Conservation (phyloP, 306 rosid genomes). For the Corylus heterophylla region DNA sequence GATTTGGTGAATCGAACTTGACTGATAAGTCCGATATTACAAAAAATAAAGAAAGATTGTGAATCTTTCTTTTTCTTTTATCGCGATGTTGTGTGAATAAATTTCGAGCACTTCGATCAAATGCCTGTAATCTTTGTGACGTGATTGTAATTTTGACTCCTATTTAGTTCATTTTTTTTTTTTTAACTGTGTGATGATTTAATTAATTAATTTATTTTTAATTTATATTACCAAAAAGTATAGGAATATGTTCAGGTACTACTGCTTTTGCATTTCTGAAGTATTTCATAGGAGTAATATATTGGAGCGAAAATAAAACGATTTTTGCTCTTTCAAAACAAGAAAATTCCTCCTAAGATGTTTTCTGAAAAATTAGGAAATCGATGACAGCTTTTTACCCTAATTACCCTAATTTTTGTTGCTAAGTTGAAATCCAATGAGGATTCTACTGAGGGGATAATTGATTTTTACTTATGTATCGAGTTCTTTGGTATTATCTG, state of each 20-base stretch:
- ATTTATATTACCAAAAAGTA: too few relatives aligned
- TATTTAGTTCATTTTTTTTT: background rate
- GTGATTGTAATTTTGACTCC: background rate
- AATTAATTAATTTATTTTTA: too few relatives aligned
- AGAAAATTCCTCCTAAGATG: background rate
- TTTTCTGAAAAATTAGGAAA: background rate
- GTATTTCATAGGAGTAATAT: background rate
- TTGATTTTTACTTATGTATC: background rate
- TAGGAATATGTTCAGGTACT: background rate
- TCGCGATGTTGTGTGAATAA: background rate
- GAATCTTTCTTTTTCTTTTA: background rate
- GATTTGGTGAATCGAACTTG: background rate
- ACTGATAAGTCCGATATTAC: background rate
- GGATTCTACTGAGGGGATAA: background rate
- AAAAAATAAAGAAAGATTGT: background rate
- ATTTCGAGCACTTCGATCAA: background rate
- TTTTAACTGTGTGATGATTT: background rate
- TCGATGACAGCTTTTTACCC: background rate
- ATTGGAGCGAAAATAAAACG: background rate
- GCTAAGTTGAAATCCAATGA: background rate
- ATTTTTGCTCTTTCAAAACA: background rate
- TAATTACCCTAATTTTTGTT: background rate
- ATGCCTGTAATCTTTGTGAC: background rate
- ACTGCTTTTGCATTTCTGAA: background rate
- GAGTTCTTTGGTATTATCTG: background rate